phyloP scores from a whole-genome alignment of 306 rosid species.

The Alnus rubra region DNA sequence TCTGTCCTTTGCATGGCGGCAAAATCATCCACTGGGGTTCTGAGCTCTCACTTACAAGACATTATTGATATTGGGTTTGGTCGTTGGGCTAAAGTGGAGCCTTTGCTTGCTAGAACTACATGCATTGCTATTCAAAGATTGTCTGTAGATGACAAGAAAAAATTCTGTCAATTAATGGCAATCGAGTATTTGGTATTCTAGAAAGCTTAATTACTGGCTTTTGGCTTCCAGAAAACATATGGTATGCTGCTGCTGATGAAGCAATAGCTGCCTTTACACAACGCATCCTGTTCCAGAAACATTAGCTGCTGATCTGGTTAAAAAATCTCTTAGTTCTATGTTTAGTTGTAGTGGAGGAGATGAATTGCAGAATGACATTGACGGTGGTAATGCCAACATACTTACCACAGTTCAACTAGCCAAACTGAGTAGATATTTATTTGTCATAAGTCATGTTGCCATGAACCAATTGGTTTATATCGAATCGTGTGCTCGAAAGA shows the following conservation, averaged over 20 bases:
- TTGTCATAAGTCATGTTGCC: conserved; percentile 79
- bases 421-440: conserved; percentile 76
- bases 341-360: conserved; percentile 50
- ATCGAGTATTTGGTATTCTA: conserved; percentile 64
- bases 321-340: conserved; percentile 59
- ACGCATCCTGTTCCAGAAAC: conserved; percentile 90
- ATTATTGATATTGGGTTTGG: conserved; percentile 95
- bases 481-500: conserved; percentile 82
- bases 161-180: conserved; percentile 61
- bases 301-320: conserved; percentile 65
- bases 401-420: conserved; percentile 60
- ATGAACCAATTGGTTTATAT: conserved; percentile 89
- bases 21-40: conserved; percentile 65
- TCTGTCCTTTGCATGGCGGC: conserved; percentile 93
- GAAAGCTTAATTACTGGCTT: conserved; percentile 75
- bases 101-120: conserved; percentile 92
- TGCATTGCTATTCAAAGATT: conserved; percentile 81
- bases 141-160: conserved; percentile 78
- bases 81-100: conserved; percentile 93
- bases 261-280: conserved; percentile 81
- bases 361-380: conserved; percentile 55
- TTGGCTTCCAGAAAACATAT: conserved; percentile 79
- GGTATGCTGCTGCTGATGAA: conserved; percentile 95
- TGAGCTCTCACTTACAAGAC: conserved; percentile 85
- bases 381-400: conserved; percentile 36